These are phyloP conservation scores for Hemileia vastatrix DNA, from an alignment of 1,284 basidiomycete species.

Conservation along the genomic window DNA sequence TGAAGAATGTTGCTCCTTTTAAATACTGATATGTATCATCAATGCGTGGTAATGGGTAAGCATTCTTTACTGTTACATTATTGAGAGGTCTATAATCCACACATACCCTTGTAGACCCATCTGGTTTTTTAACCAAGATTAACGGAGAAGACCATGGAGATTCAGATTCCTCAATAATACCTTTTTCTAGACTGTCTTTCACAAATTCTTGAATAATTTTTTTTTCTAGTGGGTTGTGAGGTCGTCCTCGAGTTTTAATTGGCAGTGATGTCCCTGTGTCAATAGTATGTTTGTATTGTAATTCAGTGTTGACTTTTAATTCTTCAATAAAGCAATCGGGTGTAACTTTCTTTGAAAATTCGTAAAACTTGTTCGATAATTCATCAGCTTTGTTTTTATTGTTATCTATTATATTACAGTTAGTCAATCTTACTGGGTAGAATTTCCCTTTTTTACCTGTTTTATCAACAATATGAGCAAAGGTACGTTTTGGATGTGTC, in stretches of 20 bases:
- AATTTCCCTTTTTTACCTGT: too few species aligned
- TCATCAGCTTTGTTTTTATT: too few species aligned
- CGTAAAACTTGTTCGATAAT: not conserved
- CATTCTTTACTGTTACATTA: not conserved
- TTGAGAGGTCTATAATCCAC: constrained; percentile 7
- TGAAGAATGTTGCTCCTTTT: not conserved
- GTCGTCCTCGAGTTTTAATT: not conserved
- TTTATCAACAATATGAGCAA: too few species aligned
- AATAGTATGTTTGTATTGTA: not conserved
- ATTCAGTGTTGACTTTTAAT: not conserved
- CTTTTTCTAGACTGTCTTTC: not conserved
- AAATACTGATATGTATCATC: not conserved
- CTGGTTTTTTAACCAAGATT: too few species aligned
- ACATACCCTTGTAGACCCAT: not conserved
- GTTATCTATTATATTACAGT: too few species aligned
- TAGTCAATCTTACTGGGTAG: too few species aligned
- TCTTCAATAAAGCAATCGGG: not conserved
- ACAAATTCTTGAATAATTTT: not conserved
- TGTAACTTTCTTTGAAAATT: not conserved
- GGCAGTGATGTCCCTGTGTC: not conserved
- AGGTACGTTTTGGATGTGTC: too few species aligned
- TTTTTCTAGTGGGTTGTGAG: not conserved
- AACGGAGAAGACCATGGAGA: not conserved
- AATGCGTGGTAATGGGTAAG: not conserved
- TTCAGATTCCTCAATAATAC: not conserved